Conservation (phyloP, 371 early-diverging fungal species). For the Actinomucor elegans region DNA sequence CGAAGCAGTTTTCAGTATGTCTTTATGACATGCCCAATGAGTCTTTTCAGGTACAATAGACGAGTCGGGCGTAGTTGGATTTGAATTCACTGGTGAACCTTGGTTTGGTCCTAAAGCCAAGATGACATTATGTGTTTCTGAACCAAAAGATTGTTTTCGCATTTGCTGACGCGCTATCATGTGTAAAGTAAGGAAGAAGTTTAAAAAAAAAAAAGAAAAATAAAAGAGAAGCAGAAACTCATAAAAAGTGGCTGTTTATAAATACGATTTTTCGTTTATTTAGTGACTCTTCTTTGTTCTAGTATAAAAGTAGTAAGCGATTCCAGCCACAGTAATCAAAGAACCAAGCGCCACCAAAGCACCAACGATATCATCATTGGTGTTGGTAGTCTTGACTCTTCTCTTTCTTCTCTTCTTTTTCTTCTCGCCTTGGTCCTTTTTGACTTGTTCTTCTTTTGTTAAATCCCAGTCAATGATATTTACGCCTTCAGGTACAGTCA, state of each 20-base stretch:
- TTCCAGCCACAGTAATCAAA: slow-evolving; percentile 36
- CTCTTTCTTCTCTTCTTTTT: slow-evolving; percentile 28
- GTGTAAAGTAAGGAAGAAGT: slow-evolving; percentile 3
- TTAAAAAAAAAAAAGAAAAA: slow-evolving; percentile 4
- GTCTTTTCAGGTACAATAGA: slow-evolving; percentile 19
- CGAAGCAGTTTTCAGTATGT: slow-evolving; percentile 28
- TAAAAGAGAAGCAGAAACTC: background rate
- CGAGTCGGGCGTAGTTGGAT: background rate
- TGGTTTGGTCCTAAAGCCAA: slow-evolving; percentile 23
- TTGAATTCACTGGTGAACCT: background rate
- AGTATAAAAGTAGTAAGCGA: slow-evolving; percentile 34
- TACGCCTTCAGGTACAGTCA: slow-evolving; percentile 42
- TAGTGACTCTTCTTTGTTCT: slow-evolving; percentile 17
- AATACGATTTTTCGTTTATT: slow-evolving; percentile 1
- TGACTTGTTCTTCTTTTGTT: slow-evolving; percentile 14
- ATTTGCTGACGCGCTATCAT: background rate
- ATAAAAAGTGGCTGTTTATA: slow-evolving; percentile 13
- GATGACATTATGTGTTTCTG: slow-evolving; percentile 25
- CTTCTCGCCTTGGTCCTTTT: slow-evolving; percentile 2
- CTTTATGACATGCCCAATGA: slow-evolving; percentile 38
- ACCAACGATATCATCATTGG: slow-evolving; percentile 13
- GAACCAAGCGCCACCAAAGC: slow-evolving; percentile 32
- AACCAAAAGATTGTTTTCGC: slow-evolving; percentile 1
- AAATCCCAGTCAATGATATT: slow-evolving; percentile 45
- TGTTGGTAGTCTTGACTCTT: slow-evolving; percentile 4